These are phyloP conservation scores for Colletotrichum liriopes DNA, from an alignment of 2,329 filamentous ascomycete genomes.

Conservation along the genomic window DNA sequence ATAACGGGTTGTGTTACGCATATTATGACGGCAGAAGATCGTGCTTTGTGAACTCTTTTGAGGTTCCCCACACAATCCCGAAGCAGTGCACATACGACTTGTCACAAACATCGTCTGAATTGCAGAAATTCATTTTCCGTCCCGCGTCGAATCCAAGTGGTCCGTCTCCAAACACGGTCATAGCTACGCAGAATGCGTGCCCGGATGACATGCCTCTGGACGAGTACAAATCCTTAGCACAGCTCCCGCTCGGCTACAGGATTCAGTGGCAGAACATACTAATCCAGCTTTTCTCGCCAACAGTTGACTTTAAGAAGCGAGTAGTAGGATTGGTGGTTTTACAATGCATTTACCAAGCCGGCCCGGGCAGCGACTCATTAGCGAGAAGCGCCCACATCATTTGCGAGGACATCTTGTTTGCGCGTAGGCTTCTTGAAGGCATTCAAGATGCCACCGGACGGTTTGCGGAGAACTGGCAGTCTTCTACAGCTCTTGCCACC, in stretches of 20 bases:
- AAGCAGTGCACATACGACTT: constrained; percentile 59
- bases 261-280: constrained; percentile 73
- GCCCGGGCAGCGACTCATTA: constrained; percentile 48
- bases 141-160: constrained; percentile 48
- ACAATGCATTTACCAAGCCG: constrained; percentile 66
- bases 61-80: constrained; percentile 46
- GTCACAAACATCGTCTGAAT: constrained; percentile 46
- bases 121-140: constrained; percentile 59
- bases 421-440: constrained; percentile 48
- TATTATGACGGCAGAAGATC: constrained; percentile 53
- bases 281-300: constrained; percentile 62
- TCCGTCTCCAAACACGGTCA: constrained; percentile 63
- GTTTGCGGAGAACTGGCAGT: constrained; percentile 68
- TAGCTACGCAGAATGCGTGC: constrained; percentile 65
- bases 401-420: background rate
- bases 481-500: constrained; percentile 55
- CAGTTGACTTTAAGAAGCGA: constrained; percentile 65
- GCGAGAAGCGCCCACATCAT: background rate
- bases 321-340: constrained; percentile 64
- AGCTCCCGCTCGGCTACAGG: constrained; percentile 62
- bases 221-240: constrained; percentile 68
- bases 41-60: constrained; percentile 43
- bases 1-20: constrained; percentile 60
- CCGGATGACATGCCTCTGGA: constrained; percentile 63
- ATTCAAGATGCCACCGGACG: constrained; percentile 51